phyloP scores from a whole-genome alignment of 1,284 basidiomycete genomes.

The Meira nashicola region DNA sequence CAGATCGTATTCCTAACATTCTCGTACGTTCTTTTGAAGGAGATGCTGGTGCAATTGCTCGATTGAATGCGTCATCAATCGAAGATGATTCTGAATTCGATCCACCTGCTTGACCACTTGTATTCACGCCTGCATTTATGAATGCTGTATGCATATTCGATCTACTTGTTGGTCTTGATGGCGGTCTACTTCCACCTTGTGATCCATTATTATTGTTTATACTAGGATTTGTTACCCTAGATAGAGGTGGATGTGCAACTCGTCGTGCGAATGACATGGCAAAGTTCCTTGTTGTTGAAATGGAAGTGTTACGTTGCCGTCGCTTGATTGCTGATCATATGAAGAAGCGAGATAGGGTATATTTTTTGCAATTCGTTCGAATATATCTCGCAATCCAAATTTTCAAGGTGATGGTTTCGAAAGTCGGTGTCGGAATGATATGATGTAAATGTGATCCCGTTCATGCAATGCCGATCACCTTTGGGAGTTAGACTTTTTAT shows the following conservation, averaged over 20 bases:
- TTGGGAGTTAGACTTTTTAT: too few relatives aligned
- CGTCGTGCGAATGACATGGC: slow-evolving; percentile 1
- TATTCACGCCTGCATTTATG: background rate
- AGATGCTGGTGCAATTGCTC: background rate
- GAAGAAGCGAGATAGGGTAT: too few relatives aligned
- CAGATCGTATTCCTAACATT: background rate
- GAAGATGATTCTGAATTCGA: background rate
- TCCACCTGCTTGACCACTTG: background rate
- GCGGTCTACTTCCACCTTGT: background rate
- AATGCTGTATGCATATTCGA: background rate
- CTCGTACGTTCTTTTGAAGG: slow-evolving; percentile 7
- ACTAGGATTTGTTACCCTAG: background rate
- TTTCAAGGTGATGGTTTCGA: too few relatives aligned
- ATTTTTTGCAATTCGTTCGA: too few relatives aligned
- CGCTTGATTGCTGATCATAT: too few relatives aligned
- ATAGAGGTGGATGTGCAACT: background rate
- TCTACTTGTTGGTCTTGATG: background rate
- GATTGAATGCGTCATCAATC: background rate
- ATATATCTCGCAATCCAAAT: too few relatives aligned
- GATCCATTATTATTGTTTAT: background rate
- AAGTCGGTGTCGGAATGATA: too few relatives aligned
- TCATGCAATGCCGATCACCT: too few relatives aligned
- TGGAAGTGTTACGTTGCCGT: too few relatives aligned
- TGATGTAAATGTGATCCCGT: too few relatives aligned
- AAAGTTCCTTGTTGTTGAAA: background rate